phyloP scores from a whole-genome alignment of 23 red algal genomes.

The Gracilariopsis chorda region DNA sequence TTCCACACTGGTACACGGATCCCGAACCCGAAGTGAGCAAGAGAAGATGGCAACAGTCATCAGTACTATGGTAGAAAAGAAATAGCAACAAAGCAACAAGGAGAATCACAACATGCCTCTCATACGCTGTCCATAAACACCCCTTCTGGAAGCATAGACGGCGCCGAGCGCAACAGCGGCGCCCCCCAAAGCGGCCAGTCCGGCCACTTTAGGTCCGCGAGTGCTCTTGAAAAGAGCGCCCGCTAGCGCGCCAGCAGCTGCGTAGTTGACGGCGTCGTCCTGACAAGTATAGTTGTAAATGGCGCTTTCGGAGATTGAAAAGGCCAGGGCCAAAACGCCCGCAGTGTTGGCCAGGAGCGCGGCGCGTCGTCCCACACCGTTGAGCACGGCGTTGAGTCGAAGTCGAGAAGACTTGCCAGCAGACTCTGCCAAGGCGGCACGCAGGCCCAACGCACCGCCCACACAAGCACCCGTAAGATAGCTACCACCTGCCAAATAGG shows the following conservation, averaged over 20 bases:
- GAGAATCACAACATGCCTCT: conserved; percentile 77
- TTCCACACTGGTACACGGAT: conserved; percentile 34
- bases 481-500: conserved; percentile 72
- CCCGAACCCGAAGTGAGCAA: not conserved
- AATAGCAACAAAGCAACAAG: no score
- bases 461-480: conserved; percentile 67
- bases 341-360: conserved; percentile 60
- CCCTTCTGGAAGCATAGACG: conserved; percentile 76
- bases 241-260: conserved; percentile 67
- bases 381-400: conserved; percentile 80
- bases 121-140: conserved; percentile 76
- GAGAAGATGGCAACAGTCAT: not conserved
- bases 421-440: conserved; percentile 12
- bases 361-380: conserved; percentile 65
- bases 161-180: conserved; percentile 62
- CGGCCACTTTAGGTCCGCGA: conserved; percentile 33
- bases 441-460: conserved; percentile 52
- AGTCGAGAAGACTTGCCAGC: conserved; percentile 58
- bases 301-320: conserved; percentile 68
- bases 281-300: conserved; percentile 60
- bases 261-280: conserved; percentile 77
- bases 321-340: conserved; percentile 84
- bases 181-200: conserved; percentile 51
- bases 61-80: no score
- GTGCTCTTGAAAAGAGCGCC: conserved; percentile 89